phyloP scores from a whole-genome alignment of 345 rosid genomes.

The Erucastrum elatum region DNA sequence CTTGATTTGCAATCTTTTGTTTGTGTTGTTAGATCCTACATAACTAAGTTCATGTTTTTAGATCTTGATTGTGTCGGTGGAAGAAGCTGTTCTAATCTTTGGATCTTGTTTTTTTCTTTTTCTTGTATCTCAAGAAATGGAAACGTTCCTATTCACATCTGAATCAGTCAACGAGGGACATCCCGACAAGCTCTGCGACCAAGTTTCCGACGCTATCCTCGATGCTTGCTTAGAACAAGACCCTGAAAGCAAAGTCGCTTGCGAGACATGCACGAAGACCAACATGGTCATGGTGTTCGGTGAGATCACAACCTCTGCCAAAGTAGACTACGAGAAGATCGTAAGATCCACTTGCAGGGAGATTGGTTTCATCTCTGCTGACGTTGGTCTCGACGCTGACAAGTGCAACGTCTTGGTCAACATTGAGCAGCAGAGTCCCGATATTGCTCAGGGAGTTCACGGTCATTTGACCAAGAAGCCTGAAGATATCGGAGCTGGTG shows the following conservation, averaged over 20 bases:
- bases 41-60: not conserved
- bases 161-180: slow-evolving; percentile 87
- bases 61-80: slow-evolving; percentile 32
- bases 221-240: slow-evolving; percentile 85
- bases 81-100: not conserved
- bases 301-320: slow-evolving; percentile 77
- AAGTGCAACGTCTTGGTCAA: slow-evolving; percentile 74
- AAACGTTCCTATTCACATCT: slow-evolving; percentile 80
- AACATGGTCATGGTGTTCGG: slow-evolving; percentile 88
- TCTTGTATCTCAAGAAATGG: slow-evolving; percentile 45
- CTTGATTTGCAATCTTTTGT: not conserved
- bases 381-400: slow-evolving; percentile 82
- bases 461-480: slow-evolving; percentile 79
- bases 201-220: slow-evolving; percentile 79
- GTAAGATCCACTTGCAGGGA: slow-evolving; percentile 79
- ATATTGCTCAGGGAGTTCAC: slow-evolving; percentile 82
- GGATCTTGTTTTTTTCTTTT: not conserved
- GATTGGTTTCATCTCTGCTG: slow-evolving; percentile 65
- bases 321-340: slow-evolving; percentile 70
- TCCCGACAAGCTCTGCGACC: slow-evolving; percentile 84
- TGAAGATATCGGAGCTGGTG: slow-evolving; percentile 88
- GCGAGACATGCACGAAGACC: slow-evolving; percentile 83
- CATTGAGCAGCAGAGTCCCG: slow-evolving; percentile 81
- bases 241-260: slow-evolving; percentile 87
- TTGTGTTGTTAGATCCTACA: slow-evolving; percentile 14